A percentile compares a stretch with the other conserved stretches of the same genome.
Evolutionary conservation across 805 yeast genomes (phyloP).

Genomic region (Candida ascalaphidarum): DNA sequence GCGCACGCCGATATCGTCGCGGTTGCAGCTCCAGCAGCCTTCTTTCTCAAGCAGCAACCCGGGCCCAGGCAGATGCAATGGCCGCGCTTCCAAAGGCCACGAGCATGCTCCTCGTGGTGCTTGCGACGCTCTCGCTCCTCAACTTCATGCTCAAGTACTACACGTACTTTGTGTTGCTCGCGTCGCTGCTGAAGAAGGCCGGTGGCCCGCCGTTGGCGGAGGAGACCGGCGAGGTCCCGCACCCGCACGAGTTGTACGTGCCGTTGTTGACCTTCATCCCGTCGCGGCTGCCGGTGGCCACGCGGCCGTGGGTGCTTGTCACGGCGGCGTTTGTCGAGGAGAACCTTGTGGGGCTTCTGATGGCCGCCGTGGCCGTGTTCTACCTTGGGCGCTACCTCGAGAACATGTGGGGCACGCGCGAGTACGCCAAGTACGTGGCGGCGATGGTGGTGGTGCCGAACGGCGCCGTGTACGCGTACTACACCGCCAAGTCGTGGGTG

Average conservation of each 20-base stretch:
- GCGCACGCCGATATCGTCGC: too few relatives aligned
- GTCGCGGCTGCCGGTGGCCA: constrained; percentile 26
- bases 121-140: constrained; percentile 20
- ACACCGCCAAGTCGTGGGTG: constrained; percentile 9
- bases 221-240: constrained; percentile 30
- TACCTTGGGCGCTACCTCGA: constrained; percentile 61
- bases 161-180: constrained; percentile 26
- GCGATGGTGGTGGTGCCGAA: constrained; percentile 30
- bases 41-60: too few relatives aligned
- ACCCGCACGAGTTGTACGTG: constrained; percentile 39
- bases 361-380: constrained; percentile 28
- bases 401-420: constrained; percentile 53
- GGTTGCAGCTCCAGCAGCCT: too few relatives aligned
- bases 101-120: constrained; percentile 23
- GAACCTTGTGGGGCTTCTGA: constrained; percentile 26
- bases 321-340: constrained; percentile 42
- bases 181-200: constrained; percentile 16
- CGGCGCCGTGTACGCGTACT: constrained; percentile 18
- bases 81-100: constrained; percentile 26
- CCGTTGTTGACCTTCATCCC: constrained; percentile 45
- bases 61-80: constrained; percentile 8
- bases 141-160: constrained; percentile 28
- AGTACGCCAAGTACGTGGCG: constrained; percentile 39
- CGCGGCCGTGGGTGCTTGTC: constrained; percentile 43
- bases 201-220: constrained; percentile 16